phyloP scores from a whole-genome alignment of 1,284 basidiomycete genomes.

The Macrocystidia cucumis region DNA sequence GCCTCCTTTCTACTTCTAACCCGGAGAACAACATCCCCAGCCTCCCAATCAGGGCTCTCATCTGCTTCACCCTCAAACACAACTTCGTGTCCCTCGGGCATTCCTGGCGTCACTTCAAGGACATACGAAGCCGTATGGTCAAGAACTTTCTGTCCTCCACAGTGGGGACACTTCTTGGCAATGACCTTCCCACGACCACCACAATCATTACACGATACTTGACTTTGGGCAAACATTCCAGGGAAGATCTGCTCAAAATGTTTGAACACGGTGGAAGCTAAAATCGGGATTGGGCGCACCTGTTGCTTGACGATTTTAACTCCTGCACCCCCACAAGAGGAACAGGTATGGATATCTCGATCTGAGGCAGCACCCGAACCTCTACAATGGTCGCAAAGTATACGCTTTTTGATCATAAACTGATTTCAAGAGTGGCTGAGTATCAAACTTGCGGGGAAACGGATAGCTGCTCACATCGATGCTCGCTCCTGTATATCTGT shows the following conservation, averaged over 20 bases:
- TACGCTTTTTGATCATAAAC: slow-evolving; percentile 85
- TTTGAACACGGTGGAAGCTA: slow-evolving; percentile 11
- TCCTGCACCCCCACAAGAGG: slow-evolving; percentile 78
- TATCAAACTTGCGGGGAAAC: slow-evolving; percentile 1
- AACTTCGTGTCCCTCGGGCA: slow-evolving; percentile 88
- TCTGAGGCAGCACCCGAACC: slow-evolving; percentile 88
- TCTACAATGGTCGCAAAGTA: slow-evolving; percentile 90
- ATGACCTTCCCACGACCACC: slow-evolving; percentile 78
- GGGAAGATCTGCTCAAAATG: slow-evolving; percentile 69
- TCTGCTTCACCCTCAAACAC: slow-evolving; percentile 92
- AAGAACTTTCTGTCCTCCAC: slow-evolving; percentile 75
- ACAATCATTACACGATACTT: slow-evolving; percentile 75
- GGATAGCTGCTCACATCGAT: slow-evolving; percentile 56
- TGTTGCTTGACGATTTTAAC: slow-evolving; percentile 84
- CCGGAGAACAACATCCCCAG: slow-evolving; percentile 84
- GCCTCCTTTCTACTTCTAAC: slow-evolving; percentile 69
- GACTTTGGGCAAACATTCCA: slow-evolving; percentile 86
- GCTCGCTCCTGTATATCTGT: slow-evolving; percentile 68
- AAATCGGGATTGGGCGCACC: slow-evolving; percentile 14
- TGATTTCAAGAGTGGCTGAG: slow-evolving; percentile 20
- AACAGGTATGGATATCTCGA: slow-evolving; percentile 77
- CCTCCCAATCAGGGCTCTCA: slow-evolving; percentile 87
- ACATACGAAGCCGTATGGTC: slow-evolving; percentile 79
- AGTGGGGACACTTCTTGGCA: slow-evolving; percentile 71
- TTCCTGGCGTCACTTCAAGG: slow-evolving; percentile 78